phyloP scores from a whole-genome alignment of 179 eudicot species.

The Amaranthus tricolor region DNA sequence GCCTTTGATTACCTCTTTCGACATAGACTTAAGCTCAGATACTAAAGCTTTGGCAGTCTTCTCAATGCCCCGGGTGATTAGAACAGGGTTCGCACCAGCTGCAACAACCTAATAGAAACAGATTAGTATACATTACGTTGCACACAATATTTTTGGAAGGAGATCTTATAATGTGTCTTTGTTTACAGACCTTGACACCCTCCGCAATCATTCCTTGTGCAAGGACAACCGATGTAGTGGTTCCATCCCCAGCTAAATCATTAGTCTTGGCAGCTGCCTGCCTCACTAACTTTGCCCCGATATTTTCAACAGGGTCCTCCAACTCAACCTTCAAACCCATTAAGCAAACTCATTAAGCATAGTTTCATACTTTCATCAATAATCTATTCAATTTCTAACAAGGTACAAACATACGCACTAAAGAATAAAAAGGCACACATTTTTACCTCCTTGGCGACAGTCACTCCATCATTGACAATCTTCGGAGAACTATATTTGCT shows the following conservation, averaged over 20 bases:
- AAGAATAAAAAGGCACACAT: not conserved
- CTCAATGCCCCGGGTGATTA: slow-evolving; percentile 93
- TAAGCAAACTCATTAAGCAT: not conserved
- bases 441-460: slow-evolving; percentile 88
- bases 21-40: slow-evolving; percentile 73
- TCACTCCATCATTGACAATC: slow-evolving; percentile 96
- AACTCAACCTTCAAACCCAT: slow-evolving; percentile 62
- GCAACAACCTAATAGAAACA: slow-evolving; percentile 72
- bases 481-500: slow-evolving; percentile 92
- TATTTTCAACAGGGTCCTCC: slow-evolving; percentile 99
- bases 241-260: slow-evolving; percentile 95
- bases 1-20: slow-evolving; percentile 63
- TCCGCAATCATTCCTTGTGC: slow-evolving; percentile 89
- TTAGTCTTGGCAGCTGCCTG: slow-evolving; percentile 96
- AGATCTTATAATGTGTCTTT: not conserved
- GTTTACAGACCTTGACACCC: slow-evolving; percentile 80
- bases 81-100: slow-evolving; percentile 95
- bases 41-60: slow-evolving; percentile 86
- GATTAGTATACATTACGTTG: too few species aligned
- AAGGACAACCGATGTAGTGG: slow-evolving; percentile 86
- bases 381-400: not conserved
- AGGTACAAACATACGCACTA: not conserved
- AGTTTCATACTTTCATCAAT: not conserved
- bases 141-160: too few species aligned
- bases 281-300: slow-evolving; percentile 96